Evolutionary conservation across 208 protist genomes (phyloP), one percentile per base, ranked within the genome.

Genomic region (Crithidia brevicula): DNA sequence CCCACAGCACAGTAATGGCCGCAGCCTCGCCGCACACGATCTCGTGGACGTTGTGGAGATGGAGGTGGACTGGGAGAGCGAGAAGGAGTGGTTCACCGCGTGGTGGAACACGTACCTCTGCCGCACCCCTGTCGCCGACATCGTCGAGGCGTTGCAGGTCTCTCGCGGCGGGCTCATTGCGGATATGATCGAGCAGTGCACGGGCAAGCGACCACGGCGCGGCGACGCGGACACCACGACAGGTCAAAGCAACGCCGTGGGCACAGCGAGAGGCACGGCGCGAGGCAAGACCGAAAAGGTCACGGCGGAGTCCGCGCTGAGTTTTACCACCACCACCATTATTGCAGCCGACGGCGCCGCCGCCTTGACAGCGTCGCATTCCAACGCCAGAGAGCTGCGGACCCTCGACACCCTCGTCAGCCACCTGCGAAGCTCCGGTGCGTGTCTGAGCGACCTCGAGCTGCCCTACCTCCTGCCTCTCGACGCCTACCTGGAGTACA

Each of bases 91-190:
- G 68, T 71, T 97, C 16, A 79, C 70, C n/a, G 50, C 53, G 28
- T 97, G 92, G 92, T 67, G 93, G 63, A 97, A 94, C 72, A 58
- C 70, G 18, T 91, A 91, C 65, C 61, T 95, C 49, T 68, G 93
- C 65, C 83, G 67, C 50, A 72, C 79, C 45, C 76, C 89, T 8
- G 75, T 89, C 3, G 65, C 69, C 33, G 79, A 90, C 70, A 52
- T 96, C 40, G 53, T 95, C 5, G 69, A 69, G 50, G 49, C 77
- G 18, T 52, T 96, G 62, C 82, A 91, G 65, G 40, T 56, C 30
- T 78, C 74, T 4, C 78, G 84, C 51, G 94, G 91, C 20, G 73
- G 81, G 22, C 31, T 80, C 9, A 60, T 96, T 16, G 76, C 82
- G 53, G 92, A 98, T 36, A 73, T 90, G 49, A 81, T 91, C 10